Percentiles rank a stretch among this genome's conserved stretches.
These are phyloP conservation scores for Trifolium dubium DNA, from an alignment of 306 rosid species.

Conservation along the genomic window DNA sequence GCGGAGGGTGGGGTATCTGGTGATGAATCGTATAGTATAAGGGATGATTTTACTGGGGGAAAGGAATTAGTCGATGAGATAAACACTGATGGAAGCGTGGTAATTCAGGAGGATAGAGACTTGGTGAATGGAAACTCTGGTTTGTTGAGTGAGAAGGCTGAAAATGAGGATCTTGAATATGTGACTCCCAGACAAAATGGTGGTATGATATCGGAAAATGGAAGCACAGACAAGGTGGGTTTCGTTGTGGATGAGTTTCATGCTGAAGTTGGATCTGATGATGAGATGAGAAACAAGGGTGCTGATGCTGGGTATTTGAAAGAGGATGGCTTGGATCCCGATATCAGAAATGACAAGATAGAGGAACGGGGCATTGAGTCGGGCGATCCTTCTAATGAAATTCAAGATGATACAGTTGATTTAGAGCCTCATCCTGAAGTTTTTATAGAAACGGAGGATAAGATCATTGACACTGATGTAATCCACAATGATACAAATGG, in stretches of 20 bases:
- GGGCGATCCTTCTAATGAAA: constrained; percentile 17
- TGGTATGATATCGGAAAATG: constrained; percentile 39
- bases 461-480: constrained; percentile 30
- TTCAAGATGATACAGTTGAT: neutral
- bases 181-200: constrained; percentile 41
- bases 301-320: constrained; percentile 41
- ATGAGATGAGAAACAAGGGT: constrained; percentile 42
- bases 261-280: constrained; percentile 42
- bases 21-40: neutral
- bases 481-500: constrained; percentile 30
- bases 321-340: constrained; percentile 36
- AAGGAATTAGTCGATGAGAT: constrained; percentile 47
- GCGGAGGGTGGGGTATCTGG: neutral
- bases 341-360: constrained; percentile 33
- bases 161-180: constrained; percentile 45
- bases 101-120: constrained; percentile 42
- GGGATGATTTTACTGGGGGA: constrained; percentile 39
- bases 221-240: constrained; percentile 43
- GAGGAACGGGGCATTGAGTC: constrained; percentile 43
- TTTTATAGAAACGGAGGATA: constrained; percentile 37
- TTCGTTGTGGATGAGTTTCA: constrained; percentile 36
- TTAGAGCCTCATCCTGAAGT: constrained; percentile 41
- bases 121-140: constrained; percentile 40
- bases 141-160: constrained; percentile 38
- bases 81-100: constrained; percentile 39